A percentile compares a stretch with the other conserved stretches of the same genome.
These are phyloP conservation scores for Suhomyces pyralidae DNA, from an alignment of 805 yeast species.

Conservation along the genomic window DNA sequence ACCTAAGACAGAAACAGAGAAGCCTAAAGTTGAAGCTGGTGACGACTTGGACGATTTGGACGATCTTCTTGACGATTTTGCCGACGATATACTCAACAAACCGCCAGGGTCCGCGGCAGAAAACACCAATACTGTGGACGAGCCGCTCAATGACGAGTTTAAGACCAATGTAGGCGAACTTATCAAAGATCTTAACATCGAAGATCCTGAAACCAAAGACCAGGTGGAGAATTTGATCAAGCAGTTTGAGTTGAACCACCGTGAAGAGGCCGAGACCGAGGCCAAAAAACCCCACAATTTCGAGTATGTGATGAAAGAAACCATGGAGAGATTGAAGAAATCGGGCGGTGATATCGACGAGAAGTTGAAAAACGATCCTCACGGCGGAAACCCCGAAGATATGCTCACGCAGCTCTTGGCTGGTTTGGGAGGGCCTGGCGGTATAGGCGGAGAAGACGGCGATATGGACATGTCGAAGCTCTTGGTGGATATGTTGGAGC, in stretches of 20 bases:
- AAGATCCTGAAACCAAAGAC: conserved; percentile 50
- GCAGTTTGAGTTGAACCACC: conserved; percentile 37
- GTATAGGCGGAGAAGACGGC: conserved; percentile 33
- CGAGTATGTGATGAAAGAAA: conserved; percentile 72
- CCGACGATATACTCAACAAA: conserved; percentile 61
- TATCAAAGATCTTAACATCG: conserved; percentile 45
- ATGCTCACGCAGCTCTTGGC: conserved; percentile 62
- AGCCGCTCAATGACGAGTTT: conserved; percentile 31
- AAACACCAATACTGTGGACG: conserved; percentile 10
- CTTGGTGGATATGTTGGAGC: conserved; percentile 70
- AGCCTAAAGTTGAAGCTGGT: conserved; percentile 10
- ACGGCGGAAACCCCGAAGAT: conserved; percentile 42
- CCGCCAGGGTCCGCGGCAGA: conserved; percentile 51
- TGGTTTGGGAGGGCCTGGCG: conserved; percentile 37
- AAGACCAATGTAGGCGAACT: conserved; percentile 39
- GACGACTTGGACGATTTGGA: conserved; percentile 74
- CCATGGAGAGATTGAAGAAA: conserved; percentile 75
- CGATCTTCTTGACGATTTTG: conserved; percentile 82
- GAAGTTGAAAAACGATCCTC: conserved; percentile 45
- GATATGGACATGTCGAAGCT: conserved; percentile 63
- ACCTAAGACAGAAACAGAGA: background rate
- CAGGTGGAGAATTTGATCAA: conserved; percentile 50
- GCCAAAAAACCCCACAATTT: conserved; percentile 44
- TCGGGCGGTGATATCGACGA: conserved; percentile 71
- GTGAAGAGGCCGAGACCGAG: conserved; percentile 25